Conservation (phyloP, 1,284 basidiomycete genomes). For the Sporisorium sorghi region DNA sequence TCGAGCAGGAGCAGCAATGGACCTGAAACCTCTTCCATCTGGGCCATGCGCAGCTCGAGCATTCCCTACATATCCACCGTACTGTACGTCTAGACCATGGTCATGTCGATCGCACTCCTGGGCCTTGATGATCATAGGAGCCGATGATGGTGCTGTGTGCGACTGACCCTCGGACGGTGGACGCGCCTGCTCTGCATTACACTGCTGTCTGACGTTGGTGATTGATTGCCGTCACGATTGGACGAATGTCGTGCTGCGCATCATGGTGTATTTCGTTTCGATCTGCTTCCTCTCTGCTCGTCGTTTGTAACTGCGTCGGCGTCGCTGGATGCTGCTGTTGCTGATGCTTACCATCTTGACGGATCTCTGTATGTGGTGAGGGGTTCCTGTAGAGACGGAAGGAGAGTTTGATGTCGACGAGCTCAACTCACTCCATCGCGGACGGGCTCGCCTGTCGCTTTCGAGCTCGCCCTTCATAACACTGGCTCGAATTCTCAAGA, state of each 20-base stretch:
- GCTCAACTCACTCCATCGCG: conserved; percentile 17
- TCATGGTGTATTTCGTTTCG: background rate
- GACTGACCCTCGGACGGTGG: background rate
- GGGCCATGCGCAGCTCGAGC: too few relatives aligned
- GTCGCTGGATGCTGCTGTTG: conserved; percentile 10
- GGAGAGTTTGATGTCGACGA: conserved; percentile 37
- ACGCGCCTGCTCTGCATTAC: too few relatives aligned
- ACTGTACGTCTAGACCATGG: too few relatives aligned
- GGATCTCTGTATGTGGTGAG: conserved; percentile 54
- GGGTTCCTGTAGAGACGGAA: conserved; percentile 46
- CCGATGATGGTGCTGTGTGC: background rate
- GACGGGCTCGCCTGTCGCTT: background rate
- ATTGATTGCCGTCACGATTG: too few relatives aligned
- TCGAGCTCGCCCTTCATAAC: background rate
- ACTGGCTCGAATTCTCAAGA: background rate
- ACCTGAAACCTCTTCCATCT: background rate
- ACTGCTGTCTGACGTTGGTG: background rate
- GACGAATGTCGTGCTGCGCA: background rate
- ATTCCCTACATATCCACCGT: too few relatives aligned
- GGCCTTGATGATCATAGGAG: too few relatives aligned
- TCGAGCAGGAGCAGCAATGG: background rate
- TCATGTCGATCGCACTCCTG: too few relatives aligned
- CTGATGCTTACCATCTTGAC: conserved; percentile 59
- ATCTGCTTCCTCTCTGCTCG: conserved; percentile 7
- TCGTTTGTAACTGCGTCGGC: background rate